Evolutionary conservation across 225 moss, liverwort and hornwort species (phyloP).

Genomic region (Physcomitrium patens): DNA sequence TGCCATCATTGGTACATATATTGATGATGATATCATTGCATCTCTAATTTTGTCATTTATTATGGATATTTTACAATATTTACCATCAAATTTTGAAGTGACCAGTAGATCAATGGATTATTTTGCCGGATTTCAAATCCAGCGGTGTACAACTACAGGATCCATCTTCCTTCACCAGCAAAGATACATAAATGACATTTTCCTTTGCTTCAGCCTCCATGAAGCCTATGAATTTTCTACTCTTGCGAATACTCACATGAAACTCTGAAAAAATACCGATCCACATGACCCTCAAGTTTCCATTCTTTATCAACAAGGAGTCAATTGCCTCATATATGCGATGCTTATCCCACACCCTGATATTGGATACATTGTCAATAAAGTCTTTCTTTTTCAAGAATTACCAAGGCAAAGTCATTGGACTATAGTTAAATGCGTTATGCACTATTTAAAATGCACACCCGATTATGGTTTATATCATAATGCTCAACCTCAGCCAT

Average conservation of each 20-base stretch:
- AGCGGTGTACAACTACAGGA: neutral
- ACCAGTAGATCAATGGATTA: too few relatives aligned
- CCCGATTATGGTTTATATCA: neutral
- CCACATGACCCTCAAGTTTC: neutral
- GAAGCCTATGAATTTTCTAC: neutral
- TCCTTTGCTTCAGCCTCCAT: neutral
- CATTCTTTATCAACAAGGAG: neutral
- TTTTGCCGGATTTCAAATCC: slow-evolving; percentile 20
- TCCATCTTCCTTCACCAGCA: neutral
- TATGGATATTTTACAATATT: too few relatives aligned
- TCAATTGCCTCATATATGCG: neutral
- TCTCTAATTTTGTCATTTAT: too few relatives aligned
- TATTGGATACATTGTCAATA: neutral
- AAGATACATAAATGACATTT: neutral
- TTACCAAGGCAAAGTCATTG: neutral
- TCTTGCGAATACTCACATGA: neutral
- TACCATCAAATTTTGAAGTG: too few relatives aligned
- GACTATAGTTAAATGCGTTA: neutral
- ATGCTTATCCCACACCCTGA: neutral
- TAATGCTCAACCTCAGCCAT: neutral
- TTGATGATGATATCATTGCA: too few relatives aligned
- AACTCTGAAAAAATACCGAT: neutral
- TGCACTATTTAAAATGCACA: neutral
- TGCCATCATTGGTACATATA: neutral
- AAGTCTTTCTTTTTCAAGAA: neutral